These are phyloP conservation scores for Eucalyptus grandis DNA, from an alignment of 345 rosid genomes.

Conservation along the genomic window DNA sequence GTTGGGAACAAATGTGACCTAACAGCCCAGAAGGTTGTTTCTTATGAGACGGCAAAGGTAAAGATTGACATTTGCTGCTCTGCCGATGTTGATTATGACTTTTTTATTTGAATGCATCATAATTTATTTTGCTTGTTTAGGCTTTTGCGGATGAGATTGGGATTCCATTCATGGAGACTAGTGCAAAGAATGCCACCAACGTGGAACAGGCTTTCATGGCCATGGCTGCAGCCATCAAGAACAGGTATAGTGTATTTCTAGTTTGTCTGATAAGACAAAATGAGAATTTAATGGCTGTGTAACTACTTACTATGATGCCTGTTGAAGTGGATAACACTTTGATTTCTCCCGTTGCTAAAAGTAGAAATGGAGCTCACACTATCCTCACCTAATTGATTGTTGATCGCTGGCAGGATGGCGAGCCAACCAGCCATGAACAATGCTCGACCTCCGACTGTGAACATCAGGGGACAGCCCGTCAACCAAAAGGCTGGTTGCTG, in stretches of 20 bases:
- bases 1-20: constrained; percentile 74
- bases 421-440: constrained; percentile 49
- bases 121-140: constrained; percentile 1
- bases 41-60: constrained; percentile 67
- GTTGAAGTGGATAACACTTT: neutral
- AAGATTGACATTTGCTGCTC: neutral
- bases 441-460: constrained; percentile 61
- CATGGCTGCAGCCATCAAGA: constrained; percentile 68
- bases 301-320: neutral
- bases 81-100: neutral
- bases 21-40: constrained; percentile 59
- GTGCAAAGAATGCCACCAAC: constrained; percentile 62
- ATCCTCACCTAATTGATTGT: neutral
- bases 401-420: constrained; percentile 39
- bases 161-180: constrained; percentile 80
- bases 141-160: constrained; percentile 77
- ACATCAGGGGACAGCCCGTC: constrained; percentile 68
- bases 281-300: neutral
- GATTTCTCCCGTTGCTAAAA: neutral
- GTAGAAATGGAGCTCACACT: neutral
- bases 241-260: constrained; percentile 16
- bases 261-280: neutral
- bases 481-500: constrained; percentile 74
- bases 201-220: constrained; percentile 85
- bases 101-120: neutral